Conservation (phyloP, 805 yeast genomes). For the Cyberlindnera amylophila region DNA sequence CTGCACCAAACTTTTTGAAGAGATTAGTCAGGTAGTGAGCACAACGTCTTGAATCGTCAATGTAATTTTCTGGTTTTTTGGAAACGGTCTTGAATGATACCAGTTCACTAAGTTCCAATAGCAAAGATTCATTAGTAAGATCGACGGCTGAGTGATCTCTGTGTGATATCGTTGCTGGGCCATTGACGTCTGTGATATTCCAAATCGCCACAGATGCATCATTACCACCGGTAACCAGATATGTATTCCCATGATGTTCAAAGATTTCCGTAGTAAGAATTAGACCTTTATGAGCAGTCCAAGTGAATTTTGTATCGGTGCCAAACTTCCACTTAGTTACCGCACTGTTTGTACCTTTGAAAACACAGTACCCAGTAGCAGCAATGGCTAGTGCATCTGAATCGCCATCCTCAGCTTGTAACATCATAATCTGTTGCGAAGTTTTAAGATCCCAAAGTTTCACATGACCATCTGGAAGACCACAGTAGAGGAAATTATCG, state of each 20-base stretch:
- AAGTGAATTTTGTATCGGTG: slow-evolving; percentile 39
- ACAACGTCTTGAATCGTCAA: slow-evolving; percentile 82
- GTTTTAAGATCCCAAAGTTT: slow-evolving; percentile 87
- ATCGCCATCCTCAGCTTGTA: slow-evolving; percentile 31
- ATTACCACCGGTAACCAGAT: slow-evolving; percentile 64
- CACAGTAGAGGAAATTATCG: slow-evolving; percentile 77
- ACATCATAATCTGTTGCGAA: slow-evolving; percentile 53
- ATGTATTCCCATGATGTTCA: slow-evolving; percentile 35
- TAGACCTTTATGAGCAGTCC: slow-evolving; percentile 52
- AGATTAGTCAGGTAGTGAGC: slow-evolving; percentile 68
- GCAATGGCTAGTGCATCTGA: slow-evolving; percentile 60
- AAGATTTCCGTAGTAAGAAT: slow-evolving; percentile 57
- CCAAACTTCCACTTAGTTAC: slow-evolving; percentile 50
- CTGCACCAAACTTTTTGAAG: slow-evolving; percentile 67
- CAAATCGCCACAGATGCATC: slow-evolving; percentile 70
- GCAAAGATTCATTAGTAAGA: slow-evolving; percentile 56
- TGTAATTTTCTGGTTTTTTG: slow-evolving; percentile 58
- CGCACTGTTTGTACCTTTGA: slow-evolving; percentile 49
- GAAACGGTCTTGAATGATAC: slow-evolving; percentile 78
- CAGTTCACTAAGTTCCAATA: slow-evolving; percentile 55
- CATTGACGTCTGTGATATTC: slow-evolving; percentile 41
- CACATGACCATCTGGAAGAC: slow-evolving; percentile 69
- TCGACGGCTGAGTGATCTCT: slow-evolving; percentile 22
- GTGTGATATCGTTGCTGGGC: not conserved
- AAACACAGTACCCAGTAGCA: slow-evolving; percentile 52